Base-by-base conservation (phyloP, 352 stramenopile species). In the Albugo candida region DNA sequence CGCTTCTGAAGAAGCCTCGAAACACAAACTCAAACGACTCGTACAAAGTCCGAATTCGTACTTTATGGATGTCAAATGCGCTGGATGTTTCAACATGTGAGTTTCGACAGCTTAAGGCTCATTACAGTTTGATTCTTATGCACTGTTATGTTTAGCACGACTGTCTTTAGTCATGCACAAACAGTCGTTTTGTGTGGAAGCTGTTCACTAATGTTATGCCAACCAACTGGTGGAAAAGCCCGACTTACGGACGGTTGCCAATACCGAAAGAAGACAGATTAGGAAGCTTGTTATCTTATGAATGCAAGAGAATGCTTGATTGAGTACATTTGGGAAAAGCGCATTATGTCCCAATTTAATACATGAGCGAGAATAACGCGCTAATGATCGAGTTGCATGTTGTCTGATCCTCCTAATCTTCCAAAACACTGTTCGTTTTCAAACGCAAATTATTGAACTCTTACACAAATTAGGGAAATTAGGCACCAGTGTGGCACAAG, bases 21-120 rank as follows among this genome's bases (percentile, higher is more conserved):
- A 96, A 68, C 95, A 99, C 92, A 99, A 99, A 92, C 84, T 99
- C 54, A 98, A 98, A 69, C 84, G 96, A 61, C 83, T 99, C 60
- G 94, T 99, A 69, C 96, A 99, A 80, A 85, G 80, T 54, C 96
- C 96, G 47, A 99, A 99, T 85, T 97, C 82, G 60, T 98, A 97
- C 74, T 97, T 97, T 69, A 96, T 97, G 92, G 96, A 99, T 69
- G 96, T 99, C 54, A 99, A 99, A 73, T 99, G 96, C 80, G 94
- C 93, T 42, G 95, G 94, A 65, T 99, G 96, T 88, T 98, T 98
- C 78, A 97, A 98, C 81, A 99, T 99, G 67, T 81, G 63, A 43
- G 38, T 43, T 43, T 10, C 8, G 38, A 43, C 3, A 43, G 17
- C 20, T 3, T 43, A 43, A 10, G 38, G 24, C 24, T 31, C 36